Base-by-base conservation (phyloP, 169 alveolate species). In the Eimeria necatrix region DNA sequence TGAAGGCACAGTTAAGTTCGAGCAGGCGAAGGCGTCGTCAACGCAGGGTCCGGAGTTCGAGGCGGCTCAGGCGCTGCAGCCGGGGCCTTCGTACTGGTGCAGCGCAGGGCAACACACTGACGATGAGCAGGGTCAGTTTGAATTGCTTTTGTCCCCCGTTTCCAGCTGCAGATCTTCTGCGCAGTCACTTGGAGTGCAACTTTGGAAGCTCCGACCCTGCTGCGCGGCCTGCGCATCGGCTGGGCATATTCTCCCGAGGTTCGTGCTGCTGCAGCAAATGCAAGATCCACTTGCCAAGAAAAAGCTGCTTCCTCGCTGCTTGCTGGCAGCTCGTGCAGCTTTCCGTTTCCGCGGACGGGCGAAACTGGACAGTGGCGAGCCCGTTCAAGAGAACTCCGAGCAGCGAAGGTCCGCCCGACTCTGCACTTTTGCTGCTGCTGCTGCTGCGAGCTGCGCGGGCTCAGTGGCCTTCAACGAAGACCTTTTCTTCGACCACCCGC, bases 391-490 rank as follows among this genome's bases (percentile, higher is more conserved):
- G 96, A 59, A 95, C 97, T 24, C 96, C 97, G 12, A 96, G 96
- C 59, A 89, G 68, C 51, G 97, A 95, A 84, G 96, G 96, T 94
- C 10, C 18, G 94, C 32, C 68, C 76, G 7, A 16, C 4, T 46
- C 24, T 46, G 18, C 5, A 4, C 10, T 0, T 32, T 32, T 32
- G 41, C 41, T 32, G 41, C 41, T 32, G 41, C 41, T 32, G 41
- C 41, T 32, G 41, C 41, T 32, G 41, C 3, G 2, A 48, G 4
- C 51, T n/a, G 10, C 18, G 46, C 53, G 9, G 41, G 10, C 22
- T 32, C 89, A 94, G 96, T 74, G 97, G 88, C 96, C 80, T 97
- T 95, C 73, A 94, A 96, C 64, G 98, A 97, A 87, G 96, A 92
- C 51, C 71, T 97, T 59, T 91, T 94, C 93, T 84, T 97, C 41